Evolutionary conservation across 202 grass and related monocot genomes (phyloP).

Genomic region (Setaria viridis): DNA sequence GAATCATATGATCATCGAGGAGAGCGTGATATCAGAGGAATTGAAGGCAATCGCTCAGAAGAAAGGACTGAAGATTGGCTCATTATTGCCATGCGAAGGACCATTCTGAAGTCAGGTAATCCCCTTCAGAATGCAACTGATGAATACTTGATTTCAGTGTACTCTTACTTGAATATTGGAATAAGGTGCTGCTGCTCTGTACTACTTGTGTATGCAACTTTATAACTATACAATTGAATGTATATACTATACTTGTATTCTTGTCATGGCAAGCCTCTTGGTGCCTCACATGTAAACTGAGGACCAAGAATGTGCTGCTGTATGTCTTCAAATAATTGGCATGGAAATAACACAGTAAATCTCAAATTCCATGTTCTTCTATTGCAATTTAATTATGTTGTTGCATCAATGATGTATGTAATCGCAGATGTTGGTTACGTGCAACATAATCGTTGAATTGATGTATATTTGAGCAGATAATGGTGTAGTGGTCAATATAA

Average conservation of each 20-base stretch:
- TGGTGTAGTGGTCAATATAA: neutral
- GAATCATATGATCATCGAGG: conserved; percentile 70
- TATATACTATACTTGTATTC: conserved; percentile 25
- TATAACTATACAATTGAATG: neutral
- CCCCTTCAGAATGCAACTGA: conserved; percentile 43
- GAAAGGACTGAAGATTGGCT: conserved; percentile 66
- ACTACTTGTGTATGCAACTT: conserved; percentile 24
- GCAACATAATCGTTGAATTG: neutral
- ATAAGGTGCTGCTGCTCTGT: conserved; percentile 35
- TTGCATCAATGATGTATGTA: neutral
- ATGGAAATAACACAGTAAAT: conserved; percentile 21
- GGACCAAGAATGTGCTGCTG: conserved; percentile 35
- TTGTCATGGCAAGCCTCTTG: conserved; percentile 29
- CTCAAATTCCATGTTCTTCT: neutral
- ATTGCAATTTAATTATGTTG: neutral
- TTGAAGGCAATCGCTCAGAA: conserved; percentile 42
- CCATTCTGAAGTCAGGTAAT: conserved; percentile 40
- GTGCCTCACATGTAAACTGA: conserved; percentile 56
- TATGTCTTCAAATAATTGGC: conserved; percentile 8
- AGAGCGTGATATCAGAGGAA: conserved; percentile 54
- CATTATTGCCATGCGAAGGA: conserved; percentile 45
- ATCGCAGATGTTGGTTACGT: neutral
- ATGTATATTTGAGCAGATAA: neutral
- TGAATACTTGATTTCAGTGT: neutral
- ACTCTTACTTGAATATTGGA: conserved; percentile 24